These are phyloP conservation scores for Neurospora sp. DNA, from an alignment of 495 filamentous ascomycete genomes.

Conservation along the genomic window DNA sequence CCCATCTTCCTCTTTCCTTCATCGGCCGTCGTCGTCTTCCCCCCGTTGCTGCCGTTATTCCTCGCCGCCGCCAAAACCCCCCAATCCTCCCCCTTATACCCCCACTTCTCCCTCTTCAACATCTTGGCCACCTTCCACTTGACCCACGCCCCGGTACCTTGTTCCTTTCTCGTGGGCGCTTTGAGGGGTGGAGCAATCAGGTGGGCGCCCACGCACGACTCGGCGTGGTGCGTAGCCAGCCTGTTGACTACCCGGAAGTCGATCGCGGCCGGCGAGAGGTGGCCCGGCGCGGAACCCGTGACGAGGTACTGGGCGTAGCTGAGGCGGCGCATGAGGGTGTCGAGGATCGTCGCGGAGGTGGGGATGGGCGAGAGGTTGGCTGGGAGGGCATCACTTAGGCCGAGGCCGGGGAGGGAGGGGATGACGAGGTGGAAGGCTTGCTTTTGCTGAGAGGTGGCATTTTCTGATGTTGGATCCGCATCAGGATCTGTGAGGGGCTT, in stretches of 20 bases:
- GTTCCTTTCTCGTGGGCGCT: constrained; percentile 18
- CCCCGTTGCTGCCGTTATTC: background rate
- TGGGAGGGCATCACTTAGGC: constrained; percentile 52
- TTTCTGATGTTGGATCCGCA: constrained; percentile 16
- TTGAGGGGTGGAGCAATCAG: constrained; percentile 40
- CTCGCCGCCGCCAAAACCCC: constrained; percentile 9
- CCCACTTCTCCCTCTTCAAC: constrained; percentile 27
- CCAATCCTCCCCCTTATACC: constrained; percentile 32
- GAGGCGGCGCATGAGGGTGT: constrained; percentile 58
- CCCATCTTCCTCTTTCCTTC: background rate
- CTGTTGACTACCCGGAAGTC: constrained; percentile 49
- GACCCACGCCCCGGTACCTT: constrained; percentile 28
- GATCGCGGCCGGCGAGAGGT: constrained; percentile 28
- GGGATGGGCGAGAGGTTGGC: constrained; percentile 45
- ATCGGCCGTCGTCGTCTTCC: background rate
- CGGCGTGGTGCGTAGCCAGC: constrained; percentile 40
- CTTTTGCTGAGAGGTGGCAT: constrained; percentile 17
- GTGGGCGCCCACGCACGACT: constrained; percentile 52
- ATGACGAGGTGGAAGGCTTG: constrained; percentile 55
- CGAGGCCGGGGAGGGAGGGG: constrained; percentile 64
- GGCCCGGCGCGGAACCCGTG: constrained; percentile 25
- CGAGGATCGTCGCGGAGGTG: constrained; percentile 46
- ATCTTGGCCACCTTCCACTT: constrained; percentile 34
- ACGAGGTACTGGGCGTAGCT: constrained; percentile 57
- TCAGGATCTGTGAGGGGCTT: constrained; percentile 42